Evolutionary conservation across 768 basidiomycete species (phyloP), one percentile per base, ranked within the genome.

Genomic region (Suillus alpinus): DNA sequence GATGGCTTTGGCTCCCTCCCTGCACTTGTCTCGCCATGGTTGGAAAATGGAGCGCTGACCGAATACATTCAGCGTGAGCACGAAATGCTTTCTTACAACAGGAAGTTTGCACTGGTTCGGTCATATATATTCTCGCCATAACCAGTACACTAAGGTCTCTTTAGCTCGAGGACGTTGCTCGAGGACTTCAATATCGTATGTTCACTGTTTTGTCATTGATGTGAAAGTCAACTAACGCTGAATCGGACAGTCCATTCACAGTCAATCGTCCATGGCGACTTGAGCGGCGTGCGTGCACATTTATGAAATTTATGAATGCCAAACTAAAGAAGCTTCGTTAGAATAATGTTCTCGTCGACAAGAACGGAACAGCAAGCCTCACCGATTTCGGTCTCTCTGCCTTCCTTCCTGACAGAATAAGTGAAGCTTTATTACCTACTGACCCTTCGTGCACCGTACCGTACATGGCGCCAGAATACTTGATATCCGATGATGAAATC

Each of bases 1-100:
- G 59, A 23, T 1, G 69, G 62, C 39, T 75, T 68, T 57, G 75
- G 75, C 2, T 68, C 67, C 3, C 69, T 69, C 55, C 46, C 61
- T 4, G 72, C 75, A 3, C 74, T 75, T 73, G 67, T 76, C 18
- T 76, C 62, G 40, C 75, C 75, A 2, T 74, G 73, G 73, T 49
- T 67, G 23, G 72, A 73, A 9, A 68, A 73, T 26, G 73, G 72
- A 0, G 49, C 61, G n/a, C 65, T 75, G 5, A 61, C 63, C 4
- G 40, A 56, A 0, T 75, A 73, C 55, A 55, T 75, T 34, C 65
- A 66, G 12, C 52, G 58, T n/a, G n/a, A 43, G 41, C n/a, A 43
- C 41, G 8, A 20, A 20, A 44, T 44, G 10, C 41, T 43, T 43
- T n/a, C 41, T n/a, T 43, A 36, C 36, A 36, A 36, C 10, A 36